Percentiles rank a stretch among this genome's conserved stretches.
These are phyloP conservation scores for Ophiocordyceps polyrhachis-furcata DNA, from an alignment of 2,329 filamentous ascomycete species.

Conservation along the genomic window DNA sequence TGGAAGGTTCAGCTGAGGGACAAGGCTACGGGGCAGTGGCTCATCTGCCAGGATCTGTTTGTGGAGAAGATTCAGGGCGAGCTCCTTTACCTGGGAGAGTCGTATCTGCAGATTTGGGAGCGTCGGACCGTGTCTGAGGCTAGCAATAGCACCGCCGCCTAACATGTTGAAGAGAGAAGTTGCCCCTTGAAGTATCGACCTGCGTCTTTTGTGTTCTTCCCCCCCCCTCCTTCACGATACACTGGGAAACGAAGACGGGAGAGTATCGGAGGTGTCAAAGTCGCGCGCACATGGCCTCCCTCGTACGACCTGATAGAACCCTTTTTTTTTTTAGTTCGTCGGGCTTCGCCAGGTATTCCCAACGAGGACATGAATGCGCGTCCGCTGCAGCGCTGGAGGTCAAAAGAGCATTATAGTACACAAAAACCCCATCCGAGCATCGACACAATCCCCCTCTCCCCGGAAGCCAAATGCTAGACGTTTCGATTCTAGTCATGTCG, in stretches of 20 bases:
- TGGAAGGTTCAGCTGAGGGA: constrained; percentile 89
- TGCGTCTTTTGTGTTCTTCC: background rate
- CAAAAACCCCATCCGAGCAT: background rate
- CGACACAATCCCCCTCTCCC: background rate
- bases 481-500: too few relatives aligned
- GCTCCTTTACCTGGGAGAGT: constrained; percentile 80
- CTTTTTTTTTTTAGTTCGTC: background rate
- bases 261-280: background rate
- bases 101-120: constrained; percentile 95
- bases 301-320: background rate
- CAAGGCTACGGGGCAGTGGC: constrained; percentile 69
- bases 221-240: background rate
- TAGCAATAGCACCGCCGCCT: constrained; percentile 12
- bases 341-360: background rate
- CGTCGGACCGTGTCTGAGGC: constrained; percentile 37
- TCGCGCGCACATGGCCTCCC: background rate
- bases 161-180: background rate
- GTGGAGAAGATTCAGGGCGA: constrained; percentile 81
- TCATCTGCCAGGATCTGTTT: constrained; percentile 83
- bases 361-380: background rate
- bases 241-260: background rate
- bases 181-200: background rate
- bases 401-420: background rate
- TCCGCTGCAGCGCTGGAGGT: background rate
- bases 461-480: too few relatives aligned